These are phyloP conservation scores for Haematococcus lacustris DNA, from an alignment of 139 green algal species.

Conservation along the genomic window DNA sequence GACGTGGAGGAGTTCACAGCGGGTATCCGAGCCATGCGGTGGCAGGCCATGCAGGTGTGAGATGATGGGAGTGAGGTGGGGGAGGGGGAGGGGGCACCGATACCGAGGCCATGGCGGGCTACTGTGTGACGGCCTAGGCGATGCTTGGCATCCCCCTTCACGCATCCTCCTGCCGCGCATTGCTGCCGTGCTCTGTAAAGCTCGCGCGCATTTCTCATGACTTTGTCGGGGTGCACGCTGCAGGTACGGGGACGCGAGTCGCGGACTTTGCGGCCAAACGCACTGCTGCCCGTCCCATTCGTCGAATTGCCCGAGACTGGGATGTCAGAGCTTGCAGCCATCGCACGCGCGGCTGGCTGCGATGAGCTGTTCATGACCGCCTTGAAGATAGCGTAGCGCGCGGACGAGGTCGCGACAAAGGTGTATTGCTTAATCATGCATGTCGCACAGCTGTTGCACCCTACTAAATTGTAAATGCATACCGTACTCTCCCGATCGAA, in stretches of 20 bases:
- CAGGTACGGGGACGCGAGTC: not conserved
- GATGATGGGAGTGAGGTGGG: slow-evolving; percentile 25
- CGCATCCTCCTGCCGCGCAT: not conserved
- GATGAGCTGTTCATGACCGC: slow-evolving; percentile 56
- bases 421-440: not conserved
- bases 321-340: slow-evolving; percentile 48
- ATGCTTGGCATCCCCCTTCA: too few species aligned
- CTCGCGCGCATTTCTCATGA: not conserved
- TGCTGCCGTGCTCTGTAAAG: not conserved
- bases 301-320: slow-evolving; percentile 51
- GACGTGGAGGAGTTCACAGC: slow-evolving; percentile 40
- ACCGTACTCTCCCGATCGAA: not conserved
- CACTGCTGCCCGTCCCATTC: slow-evolving; percentile 11
- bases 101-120: slow-evolving; percentile 13
- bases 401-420: not conserved
- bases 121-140: not conserved
- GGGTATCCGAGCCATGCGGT: slow-evolving; percentile 29
- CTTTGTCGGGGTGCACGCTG: not conserved
- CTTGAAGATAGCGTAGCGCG: slow-evolving; percentile 33
- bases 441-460: not conserved
- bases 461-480: not conserved
- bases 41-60: slow-evolving; percentile 53
- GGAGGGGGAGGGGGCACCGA: not conserved
- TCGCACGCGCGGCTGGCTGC: slow-evolving; percentile 41
- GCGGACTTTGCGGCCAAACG: not conserved